These are phyloP conservation scores for Eucalyptus shirleyi DNA, from an alignment of 345 rosid genomes.

Conservation along the genomic window DNA sequence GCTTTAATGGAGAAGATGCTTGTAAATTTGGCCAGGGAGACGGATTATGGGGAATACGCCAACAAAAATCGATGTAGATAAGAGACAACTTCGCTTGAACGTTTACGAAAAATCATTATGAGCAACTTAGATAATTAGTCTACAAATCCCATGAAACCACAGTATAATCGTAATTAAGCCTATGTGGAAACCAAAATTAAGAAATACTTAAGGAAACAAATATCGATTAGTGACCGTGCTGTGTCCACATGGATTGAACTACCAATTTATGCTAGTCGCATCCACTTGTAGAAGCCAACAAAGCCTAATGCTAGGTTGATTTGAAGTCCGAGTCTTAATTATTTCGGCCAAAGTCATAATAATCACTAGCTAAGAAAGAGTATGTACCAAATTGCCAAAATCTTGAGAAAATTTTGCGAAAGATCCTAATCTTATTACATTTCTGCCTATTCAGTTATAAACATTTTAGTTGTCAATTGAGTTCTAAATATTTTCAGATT, in stretches of 20 bases:
- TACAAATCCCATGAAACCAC: neutral
- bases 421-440: too few relatives aligned
- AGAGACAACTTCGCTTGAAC: neutral
- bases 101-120: neutral
- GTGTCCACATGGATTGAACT: neutral
- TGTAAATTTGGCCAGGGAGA: neutral
- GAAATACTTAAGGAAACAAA: neutral
- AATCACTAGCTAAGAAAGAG: neutral
- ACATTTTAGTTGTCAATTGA: accelerated
- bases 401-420: neutral
- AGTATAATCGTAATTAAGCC: neutral
- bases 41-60: neutral
- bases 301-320: neutral
- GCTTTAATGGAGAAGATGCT: neutral
- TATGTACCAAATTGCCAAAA: neutral
- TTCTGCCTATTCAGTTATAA: accelerated
- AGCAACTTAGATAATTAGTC: neutral
- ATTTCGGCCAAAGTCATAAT: neutral
- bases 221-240: neutral
- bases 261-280: neutral
- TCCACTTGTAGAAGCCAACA: neutral
- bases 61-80: neutral
- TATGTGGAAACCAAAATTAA: neutral
- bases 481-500: too few relatives aligned
- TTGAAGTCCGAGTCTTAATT: neutral